These are phyloP conservation scores for Colletotrichum theobromicola DNA, from an alignment of 2,329 filamentous ascomycete genomes.

Conservation along the genomic window DNA sequence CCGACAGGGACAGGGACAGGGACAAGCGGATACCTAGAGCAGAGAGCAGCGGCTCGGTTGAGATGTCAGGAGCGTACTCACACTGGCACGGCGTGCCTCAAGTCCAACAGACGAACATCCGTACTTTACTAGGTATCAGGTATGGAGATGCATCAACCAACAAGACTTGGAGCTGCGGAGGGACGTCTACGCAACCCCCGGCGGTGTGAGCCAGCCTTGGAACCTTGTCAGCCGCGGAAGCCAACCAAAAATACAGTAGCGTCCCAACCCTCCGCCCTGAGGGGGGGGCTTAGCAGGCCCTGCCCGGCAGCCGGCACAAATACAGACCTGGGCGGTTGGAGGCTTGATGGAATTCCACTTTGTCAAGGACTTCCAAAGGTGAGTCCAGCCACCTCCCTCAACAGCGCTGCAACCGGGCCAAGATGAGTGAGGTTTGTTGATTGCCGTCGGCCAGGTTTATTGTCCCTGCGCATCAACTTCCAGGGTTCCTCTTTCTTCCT, in stretches of 20 bases:
- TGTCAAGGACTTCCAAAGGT: neutral
- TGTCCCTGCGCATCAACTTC: neutral
- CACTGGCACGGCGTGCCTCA: neutral
- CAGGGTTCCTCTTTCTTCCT: neutral
- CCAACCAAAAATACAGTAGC: neutral
- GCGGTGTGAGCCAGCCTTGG: neutral
- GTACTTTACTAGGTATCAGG: neutral
- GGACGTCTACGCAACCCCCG: neutral
- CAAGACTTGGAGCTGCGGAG: neutral
- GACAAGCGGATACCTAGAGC: neutral
- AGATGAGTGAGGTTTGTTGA: neutral
- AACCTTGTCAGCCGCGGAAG: neutral
- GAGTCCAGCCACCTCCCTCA: neutral
- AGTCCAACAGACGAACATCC: neutral
- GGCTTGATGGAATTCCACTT: neutral
- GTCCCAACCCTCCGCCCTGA: neutral
- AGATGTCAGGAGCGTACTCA: neutral
- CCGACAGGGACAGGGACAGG: neutral
- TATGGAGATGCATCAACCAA: neutral
- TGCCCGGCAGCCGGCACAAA: constrained; percentile 5
- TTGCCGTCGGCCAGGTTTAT: neutral
- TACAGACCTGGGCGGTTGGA: neutral
- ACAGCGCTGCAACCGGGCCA: neutral
- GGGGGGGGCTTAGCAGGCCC: neutral
- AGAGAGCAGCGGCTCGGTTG: neutral